Conservation (phyloP, 2,329 filamentous ascomycete species). For the Arthrinium phaeospermum region DNA sequence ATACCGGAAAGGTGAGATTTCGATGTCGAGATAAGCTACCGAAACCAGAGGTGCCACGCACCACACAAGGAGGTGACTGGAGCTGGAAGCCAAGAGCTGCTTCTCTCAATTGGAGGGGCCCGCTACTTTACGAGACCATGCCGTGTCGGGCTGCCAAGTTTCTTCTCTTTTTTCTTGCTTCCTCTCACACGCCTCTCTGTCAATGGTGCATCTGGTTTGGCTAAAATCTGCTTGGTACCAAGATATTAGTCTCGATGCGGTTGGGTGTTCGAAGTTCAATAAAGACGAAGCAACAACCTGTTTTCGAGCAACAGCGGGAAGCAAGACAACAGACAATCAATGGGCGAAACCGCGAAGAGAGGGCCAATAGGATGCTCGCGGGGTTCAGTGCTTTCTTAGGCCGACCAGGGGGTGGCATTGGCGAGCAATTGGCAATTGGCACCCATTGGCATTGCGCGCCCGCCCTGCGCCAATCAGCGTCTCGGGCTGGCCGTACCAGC, state of each 20-base stretch:
- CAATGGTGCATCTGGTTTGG: neutral
- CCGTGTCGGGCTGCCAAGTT: constrained; percentile 1
- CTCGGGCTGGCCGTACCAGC: neutral
- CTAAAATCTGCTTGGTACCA: neutral
- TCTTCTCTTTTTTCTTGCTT: too few relatives aligned
- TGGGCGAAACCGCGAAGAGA: neutral
- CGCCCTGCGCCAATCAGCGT: constrained; percentile 11
- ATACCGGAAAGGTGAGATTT: neutral
- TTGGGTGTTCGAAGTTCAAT: neutral
- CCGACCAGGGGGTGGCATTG: neutral
- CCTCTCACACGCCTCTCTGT: neutral
- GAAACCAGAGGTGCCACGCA: constrained; percentile 5
- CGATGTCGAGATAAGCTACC: constrained; percentile 21
- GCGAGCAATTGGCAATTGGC: neutral
- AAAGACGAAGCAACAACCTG: neutral
- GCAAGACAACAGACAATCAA: neutral
- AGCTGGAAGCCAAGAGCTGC: neutral
- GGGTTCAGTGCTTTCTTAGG: neutral
- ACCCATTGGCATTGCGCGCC: neutral
- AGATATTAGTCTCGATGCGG: neutral
- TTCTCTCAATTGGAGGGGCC: constrained; percentile 10
- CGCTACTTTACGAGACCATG: constrained; percentile 17
- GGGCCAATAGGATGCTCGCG: neutral
- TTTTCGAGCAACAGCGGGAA: neutral
- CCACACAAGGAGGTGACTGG: neutral